Evolutionary conservation across 2,329 filamentous ascomycete genomes (phyloP).

Genomic region (Alternaria alternata): DNA sequence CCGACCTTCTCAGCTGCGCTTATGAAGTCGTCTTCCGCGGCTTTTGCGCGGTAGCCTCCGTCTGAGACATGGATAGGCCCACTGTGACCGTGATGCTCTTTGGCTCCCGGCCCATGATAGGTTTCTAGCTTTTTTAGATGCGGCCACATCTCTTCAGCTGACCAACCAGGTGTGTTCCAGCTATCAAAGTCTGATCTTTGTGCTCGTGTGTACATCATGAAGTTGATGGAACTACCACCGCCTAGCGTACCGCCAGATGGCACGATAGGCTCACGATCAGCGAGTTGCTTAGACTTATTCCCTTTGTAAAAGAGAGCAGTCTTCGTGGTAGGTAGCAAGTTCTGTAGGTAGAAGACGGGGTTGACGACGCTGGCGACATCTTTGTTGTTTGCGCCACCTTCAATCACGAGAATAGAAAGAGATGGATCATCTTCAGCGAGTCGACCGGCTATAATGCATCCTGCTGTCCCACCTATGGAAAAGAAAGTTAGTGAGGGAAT

Average conservation of each 20-base stretch:
- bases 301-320: constrained; percentile 62
- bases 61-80: constrained; percentile 66
- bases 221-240: constrained; percentile 61
- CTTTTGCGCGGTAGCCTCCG: constrained; percentile 55
- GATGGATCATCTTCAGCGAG: constrained; percentile 51
- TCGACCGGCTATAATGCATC: constrained; percentile 57
- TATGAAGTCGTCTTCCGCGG: constrained; percentile 60
- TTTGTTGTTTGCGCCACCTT: constrained; percentile 63
- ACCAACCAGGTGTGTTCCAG: constrained; percentile 64
- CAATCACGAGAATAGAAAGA: constrained; percentile 56
- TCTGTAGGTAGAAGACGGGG: constrained; percentile 60
- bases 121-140: constrained; percentile 67
- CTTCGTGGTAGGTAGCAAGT: constrained; percentile 60
- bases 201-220: constrained; percentile 56
- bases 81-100: constrained; percentile 60
- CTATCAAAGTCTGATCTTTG: constrained; percentile 60
- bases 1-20: constrained; percentile 59
- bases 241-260: constrained; percentile 64
- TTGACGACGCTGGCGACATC: constrained; percentile 60
- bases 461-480: constrained; percentile 46
- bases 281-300: constrained; percentile 57
- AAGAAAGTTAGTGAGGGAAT: not conserved
- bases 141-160: constrained; percentile 60
- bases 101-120: constrained; percentile 59
- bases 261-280: constrained; percentile 56